phyloP scores from a whole-genome alignment of 768 basidiomycete genomes.

The Amanita thiersii region DNA sequence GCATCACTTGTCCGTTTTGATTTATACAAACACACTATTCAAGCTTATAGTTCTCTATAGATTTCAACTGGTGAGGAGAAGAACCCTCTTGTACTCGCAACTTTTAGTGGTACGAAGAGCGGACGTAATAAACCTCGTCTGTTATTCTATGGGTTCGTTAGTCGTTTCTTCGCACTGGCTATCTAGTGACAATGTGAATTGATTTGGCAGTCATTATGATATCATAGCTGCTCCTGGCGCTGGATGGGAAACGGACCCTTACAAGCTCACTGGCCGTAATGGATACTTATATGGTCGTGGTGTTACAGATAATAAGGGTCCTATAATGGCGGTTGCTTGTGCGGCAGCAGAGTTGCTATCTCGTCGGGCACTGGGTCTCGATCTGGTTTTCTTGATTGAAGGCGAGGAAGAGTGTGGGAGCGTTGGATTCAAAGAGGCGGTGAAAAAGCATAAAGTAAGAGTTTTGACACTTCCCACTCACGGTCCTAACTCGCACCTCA shows the following conservation, averaged over 20 bases:
- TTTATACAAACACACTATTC: not conserved
- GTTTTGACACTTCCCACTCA: not conserved
- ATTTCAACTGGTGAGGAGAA: conserved; percentile 66
- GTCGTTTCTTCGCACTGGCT: not conserved
- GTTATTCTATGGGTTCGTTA: conserved; percentile 78
- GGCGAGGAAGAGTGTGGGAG: conserved; percentile 98
- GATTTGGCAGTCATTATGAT: conserved; percentile 74
- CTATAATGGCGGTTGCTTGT: conserved; percentile 83
- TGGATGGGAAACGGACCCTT: conserved; percentile 83
- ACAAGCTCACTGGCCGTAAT: conserved; percentile 71
- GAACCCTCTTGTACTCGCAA: conserved; percentile 87
- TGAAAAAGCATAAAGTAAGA: conserved; percentile 63
- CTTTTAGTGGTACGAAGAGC: conserved; percentile 65
- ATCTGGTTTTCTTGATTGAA: conserved; percentile 87
- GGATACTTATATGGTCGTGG: conserved; percentile 90
- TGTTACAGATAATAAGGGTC: conserved; percentile 93
- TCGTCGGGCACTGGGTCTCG: conserved; percentile 67
- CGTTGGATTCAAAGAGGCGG: conserved; percentile 72
- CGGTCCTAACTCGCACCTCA: conserved; percentile 18
- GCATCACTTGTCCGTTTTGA: conserved; percentile 56
- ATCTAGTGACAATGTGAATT: conserved; percentile 1
- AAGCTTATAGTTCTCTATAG: conserved; percentile 26
- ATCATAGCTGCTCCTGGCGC: conserved; percentile 76
- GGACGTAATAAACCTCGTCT: conserved; percentile 60
- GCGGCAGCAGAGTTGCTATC: conserved; percentile 80